phyloP scores from a whole-genome alignment of 1,284 basidiomycete genomes.

The Sporisorium reilianum region DNA sequence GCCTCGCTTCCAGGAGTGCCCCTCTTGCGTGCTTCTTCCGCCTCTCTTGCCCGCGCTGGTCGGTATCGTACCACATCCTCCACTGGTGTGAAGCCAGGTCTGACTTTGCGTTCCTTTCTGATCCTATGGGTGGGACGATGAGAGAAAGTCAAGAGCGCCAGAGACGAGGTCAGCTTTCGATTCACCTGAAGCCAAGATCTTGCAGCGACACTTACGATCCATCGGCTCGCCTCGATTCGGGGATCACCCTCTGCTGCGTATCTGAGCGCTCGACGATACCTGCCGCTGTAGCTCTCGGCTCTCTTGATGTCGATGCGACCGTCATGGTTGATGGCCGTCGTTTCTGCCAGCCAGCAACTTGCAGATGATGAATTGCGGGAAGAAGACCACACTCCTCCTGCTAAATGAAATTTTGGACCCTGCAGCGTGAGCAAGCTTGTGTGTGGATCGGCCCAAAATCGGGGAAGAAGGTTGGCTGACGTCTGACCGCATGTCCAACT shows the following conservation, averaged over 20 bases:
- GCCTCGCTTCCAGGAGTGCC: constrained; percentile 18
- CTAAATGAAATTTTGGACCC: constrained; percentile 15
- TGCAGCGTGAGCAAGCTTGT: constrained; percentile 5
- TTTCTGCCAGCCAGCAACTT: neutral
- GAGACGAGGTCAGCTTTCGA: neutral
- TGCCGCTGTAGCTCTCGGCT: constrained; percentile 77
- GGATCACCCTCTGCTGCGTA: constrained; percentile 87
- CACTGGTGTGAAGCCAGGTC: constrained; percentile 92
- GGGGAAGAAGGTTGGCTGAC: neutral
- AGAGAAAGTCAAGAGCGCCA: neutral
- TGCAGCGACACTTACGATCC: constrained; percentile 79
- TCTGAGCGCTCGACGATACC: constrained; percentile 86
- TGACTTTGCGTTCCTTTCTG: constrained; percentile 88
- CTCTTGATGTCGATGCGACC: constrained; percentile 67
- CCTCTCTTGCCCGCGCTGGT: constrained; percentile 32
- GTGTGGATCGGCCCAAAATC: constrained; percentile 1
- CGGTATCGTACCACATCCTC: constrained; percentile 90
- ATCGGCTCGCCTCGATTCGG: constrained; percentile 83
- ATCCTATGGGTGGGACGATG: constrained; percentile 72
- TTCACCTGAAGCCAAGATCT: too few species aligned
- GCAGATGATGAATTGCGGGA: neutral
- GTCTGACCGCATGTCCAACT: constrained; percentile 6
- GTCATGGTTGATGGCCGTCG: constrained; percentile 8
- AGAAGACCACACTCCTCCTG: neutral
- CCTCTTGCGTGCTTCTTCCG: constrained; percentile 33